These are phyloP conservation scores for Triangularia verruculosa DNA, from an alignment of 2,329 filamentous ascomycete genomes.

Conservation along the genomic window DNA sequence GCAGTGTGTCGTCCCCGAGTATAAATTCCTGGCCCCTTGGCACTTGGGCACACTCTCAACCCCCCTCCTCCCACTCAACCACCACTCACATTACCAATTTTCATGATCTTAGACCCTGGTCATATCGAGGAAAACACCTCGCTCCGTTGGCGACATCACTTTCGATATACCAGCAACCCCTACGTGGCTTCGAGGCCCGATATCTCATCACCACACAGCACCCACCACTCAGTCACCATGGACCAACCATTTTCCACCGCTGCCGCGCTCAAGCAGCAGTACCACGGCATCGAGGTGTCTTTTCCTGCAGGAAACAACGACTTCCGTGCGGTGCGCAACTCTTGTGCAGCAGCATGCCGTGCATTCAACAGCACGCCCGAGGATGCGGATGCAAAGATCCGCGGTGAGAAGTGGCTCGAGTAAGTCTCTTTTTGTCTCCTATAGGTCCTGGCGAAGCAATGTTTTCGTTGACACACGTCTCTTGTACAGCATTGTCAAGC, in stretches of 20 bases:
- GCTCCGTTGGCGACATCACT: neutral
- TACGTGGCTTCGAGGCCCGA: neutral
- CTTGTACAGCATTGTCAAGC: constrained; percentile 31
- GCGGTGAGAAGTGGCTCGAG: constrained; percentile 30
- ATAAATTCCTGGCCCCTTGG: neutral
- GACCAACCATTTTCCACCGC: neutral
- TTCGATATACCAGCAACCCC: neutral
- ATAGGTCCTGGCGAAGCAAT: neutral
- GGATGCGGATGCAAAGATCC: constrained; percentile 28
- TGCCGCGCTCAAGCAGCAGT: constrained; percentile 1
- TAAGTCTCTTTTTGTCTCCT: constrained; percentile 19
- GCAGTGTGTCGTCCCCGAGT: neutral
- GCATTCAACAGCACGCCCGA: constrained; percentile 33
- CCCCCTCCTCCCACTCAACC: neutral
- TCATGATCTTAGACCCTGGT: neutral
- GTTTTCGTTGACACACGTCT: too few species aligned
- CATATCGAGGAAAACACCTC: neutral
- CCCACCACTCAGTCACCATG: neutral
- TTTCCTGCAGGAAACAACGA: constrained; percentile 33
- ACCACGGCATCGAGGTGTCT: constrained; percentile 17
- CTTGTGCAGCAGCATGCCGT: constrained; percentile 31
- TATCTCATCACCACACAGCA: neutral
- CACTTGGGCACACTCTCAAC: neutral
- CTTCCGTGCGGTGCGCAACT: constrained; percentile 31
- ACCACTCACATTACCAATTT: neutral